Evolutionary conservation across 2,329 filamentous ascomycete species (phyloP).

Genomic region (Bipolaris sorokiniana): DNA sequence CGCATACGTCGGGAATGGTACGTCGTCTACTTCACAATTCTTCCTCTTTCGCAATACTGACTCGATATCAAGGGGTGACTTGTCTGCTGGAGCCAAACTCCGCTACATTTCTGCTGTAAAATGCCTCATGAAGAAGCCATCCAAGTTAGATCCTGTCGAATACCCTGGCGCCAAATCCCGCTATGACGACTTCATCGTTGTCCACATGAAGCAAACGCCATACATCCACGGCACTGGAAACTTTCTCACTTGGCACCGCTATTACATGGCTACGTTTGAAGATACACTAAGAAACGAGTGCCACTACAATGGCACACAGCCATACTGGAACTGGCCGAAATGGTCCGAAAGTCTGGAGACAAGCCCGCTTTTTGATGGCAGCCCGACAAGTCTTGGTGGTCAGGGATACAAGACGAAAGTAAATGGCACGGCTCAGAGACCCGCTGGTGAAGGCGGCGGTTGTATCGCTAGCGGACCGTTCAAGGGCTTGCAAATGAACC

Average conservation of each 20-base stretch:
- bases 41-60: not conserved
- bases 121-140: constrained; percentile 38
- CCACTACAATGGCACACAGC: constrained; percentile 53
- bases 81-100: constrained; percentile 38
- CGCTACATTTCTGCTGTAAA: constrained; percentile 48
- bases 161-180: constrained; percentile 44
- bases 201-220: constrained; percentile 47
- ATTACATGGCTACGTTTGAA: constrained; percentile 52
- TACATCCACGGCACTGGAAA: constrained; percentile 46
- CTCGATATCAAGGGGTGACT: constrained; percentile 32
- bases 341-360: constrained; percentile 52
- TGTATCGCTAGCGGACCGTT: constrained; percentile 62
- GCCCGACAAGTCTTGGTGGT: constrained; percentile 56
- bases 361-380: constrained; percentile 64
- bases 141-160: constrained; percentile 25
- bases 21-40: too few relatives aligned
- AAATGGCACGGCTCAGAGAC: constrained; percentile 40
- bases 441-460: constrained; percentile 61
- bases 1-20: constrained; percentile 42
- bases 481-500: constrained; percentile 44
- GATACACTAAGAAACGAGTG: constrained; percentile 52
- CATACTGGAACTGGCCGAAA: constrained; percentile 63
- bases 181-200: constrained; percentile 47
- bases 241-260: constrained; percentile 52
- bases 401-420: constrained; percentile 47